Evolutionary conservation across 176 grass and related monocot species (phyloP).

Genomic region (Metroxylon sagu): DNA sequence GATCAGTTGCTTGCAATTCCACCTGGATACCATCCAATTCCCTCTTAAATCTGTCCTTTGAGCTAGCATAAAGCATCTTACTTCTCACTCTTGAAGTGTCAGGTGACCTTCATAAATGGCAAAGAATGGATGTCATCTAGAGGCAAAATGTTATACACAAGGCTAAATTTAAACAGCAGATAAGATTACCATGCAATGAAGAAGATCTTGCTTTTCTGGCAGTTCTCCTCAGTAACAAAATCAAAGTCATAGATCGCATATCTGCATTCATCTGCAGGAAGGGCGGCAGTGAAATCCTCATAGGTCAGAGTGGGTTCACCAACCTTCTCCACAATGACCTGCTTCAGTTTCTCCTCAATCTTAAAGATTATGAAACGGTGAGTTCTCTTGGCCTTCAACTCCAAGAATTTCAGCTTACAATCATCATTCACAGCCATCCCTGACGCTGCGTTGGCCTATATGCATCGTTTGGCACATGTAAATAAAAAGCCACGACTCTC

Average conservation of each 20-base stretch:
- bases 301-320: neutral
- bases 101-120: constrained; percentile 1
- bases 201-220: constrained; percentile 9
- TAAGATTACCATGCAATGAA: constrained; percentile 7
- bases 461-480: neutral
- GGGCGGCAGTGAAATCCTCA: constrained; percentile 1
- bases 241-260: constrained; percentile 12
- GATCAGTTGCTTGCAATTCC: constrained; percentile 11
- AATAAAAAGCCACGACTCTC: no score
- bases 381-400: constrained; percentile 6
- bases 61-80: constrained; percentile 11
- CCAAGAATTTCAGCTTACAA: constrained; percentile 10
- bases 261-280: constrained; percentile 6
- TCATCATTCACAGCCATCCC: constrained; percentile 11
- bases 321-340: constrained; percentile 7
- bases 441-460: constrained; percentile 9
- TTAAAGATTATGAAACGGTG: constrained; percentile 3
- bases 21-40: constrained; percentile 12
- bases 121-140: neutral
- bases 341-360: constrained; percentile 8
- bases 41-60: constrained; percentile 11
- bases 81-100: constrained; percentile 7
- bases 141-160: neutral
- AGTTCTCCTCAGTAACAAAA: constrained; percentile 9
- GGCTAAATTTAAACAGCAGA: neutral